These are phyloP conservation scores for Rossbeevera mucosa DNA, from an alignment of 768 basidiomycete genomes.

Conservation along the genomic window DNA sequence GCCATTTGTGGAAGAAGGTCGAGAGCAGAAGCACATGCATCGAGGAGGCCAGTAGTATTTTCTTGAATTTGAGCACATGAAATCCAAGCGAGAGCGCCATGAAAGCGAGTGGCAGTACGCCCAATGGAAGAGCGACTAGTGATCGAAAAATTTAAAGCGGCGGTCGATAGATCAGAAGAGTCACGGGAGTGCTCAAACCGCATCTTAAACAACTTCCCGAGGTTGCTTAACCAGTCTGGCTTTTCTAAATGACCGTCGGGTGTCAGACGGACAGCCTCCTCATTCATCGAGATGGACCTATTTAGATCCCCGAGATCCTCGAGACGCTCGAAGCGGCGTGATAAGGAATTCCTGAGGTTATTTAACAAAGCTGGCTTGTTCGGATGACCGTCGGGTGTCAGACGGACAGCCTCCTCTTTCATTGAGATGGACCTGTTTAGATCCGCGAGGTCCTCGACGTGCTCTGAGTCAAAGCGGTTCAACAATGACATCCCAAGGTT, in stretches of 20 bases:
- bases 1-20: not conserved
- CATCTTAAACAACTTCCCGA: not conserved
- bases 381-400: not conserved
- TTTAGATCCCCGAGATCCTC: not conserved
- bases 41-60: not conserved
- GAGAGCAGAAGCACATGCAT: not conserved
- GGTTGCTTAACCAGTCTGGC: not conserved
- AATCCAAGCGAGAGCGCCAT: not conserved
- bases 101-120: not conserved
- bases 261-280: not conserved
- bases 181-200: not conserved
- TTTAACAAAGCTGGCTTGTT: not conserved
- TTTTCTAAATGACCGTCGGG: not conserved
- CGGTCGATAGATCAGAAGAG: not conserved
- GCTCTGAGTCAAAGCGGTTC: not conserved
- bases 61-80: not conserved
- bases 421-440: not conserved
- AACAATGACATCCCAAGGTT: not conserved
- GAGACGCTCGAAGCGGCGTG: not conserved
- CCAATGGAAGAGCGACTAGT: not conserved
- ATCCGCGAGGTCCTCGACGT: not conserved
- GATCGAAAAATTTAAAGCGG: not conserved
- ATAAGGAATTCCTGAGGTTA: not conserved
- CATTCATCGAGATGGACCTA: not conserved
- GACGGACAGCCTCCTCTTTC: not conserved